Evolutionary conservation across 805 yeast species (phyloP).

Genomic region (Pichia californica): DNA sequence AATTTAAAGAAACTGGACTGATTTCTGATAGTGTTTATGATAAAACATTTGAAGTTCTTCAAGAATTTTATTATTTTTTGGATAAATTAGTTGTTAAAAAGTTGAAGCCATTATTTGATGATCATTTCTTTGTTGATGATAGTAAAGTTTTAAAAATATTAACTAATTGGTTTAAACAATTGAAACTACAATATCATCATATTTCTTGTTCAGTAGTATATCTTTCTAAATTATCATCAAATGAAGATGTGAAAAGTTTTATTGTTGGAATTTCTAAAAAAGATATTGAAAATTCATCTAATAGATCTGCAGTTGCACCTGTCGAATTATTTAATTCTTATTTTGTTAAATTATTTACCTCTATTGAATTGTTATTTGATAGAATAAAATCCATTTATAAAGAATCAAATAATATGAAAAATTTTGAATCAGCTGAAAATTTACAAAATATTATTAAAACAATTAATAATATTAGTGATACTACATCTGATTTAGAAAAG

Average conservation of each 20-base stretch:
- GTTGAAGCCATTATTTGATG: conserved; percentile 25
- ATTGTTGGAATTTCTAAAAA: conserved; percentile 16
- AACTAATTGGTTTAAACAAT: conserved; percentile 22
- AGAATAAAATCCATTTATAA: conserved; percentile 21
- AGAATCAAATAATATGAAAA: conserved; percentile 13
- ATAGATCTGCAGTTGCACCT: conserved; percentile 23
- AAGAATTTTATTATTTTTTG: conserved; percentile 20
- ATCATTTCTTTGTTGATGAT: conserved; percentile 25
- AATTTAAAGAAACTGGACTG: conserved; percentile 14
- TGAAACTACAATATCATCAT: conserved; percentile 22
- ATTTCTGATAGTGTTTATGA: conserved; percentile 20
- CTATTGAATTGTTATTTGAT: conserved; percentile 21
- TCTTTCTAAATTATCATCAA: conserved; percentile 23
- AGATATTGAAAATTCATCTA: conserved; percentile 17
- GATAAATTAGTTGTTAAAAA: conserved; percentile 21
- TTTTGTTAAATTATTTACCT: conserved; percentile 26
- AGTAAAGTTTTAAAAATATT: conserved; percentile 20
- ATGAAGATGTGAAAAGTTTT: conserved; percentile 22
- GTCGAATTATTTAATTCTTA: conserved; percentile 27
- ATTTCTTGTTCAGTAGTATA: conserved; percentile 27
- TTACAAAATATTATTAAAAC: conserved; percentile 15
- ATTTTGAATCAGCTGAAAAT: conserved; percentile 14
- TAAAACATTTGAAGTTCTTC: conserved; percentile 25
- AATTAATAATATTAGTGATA: conserved; percentile 25
- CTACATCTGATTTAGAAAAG: conserved; percentile 26